These are phyloP conservation scores for Botrytis elliptica DNA, from an alignment of 2,329 filamentous ascomycete genomes.

Conservation along the genomic window DNA sequence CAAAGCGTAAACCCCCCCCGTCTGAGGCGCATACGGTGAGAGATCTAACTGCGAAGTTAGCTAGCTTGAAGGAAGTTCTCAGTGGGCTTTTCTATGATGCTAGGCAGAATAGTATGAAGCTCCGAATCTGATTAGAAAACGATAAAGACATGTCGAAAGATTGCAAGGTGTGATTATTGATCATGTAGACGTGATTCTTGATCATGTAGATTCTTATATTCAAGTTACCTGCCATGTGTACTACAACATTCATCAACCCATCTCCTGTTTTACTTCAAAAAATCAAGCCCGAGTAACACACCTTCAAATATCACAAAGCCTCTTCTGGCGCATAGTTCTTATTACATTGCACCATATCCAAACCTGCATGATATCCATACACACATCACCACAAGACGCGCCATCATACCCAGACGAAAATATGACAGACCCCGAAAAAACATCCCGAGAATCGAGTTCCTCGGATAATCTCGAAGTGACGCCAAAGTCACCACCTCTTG, in stretches of 20 bases:
- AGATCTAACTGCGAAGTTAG: neutral
- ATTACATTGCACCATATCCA: neutral
- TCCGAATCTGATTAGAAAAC: neutral
- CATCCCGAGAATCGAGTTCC: neutral
- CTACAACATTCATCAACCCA: neutral
- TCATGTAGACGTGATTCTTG: neutral
- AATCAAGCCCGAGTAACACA: neutral
- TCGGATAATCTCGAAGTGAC: neutral
- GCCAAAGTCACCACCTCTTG: neutral
- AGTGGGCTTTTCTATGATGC: neutral
- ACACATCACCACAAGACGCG: too few species aligned
- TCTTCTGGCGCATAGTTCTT: neutral
- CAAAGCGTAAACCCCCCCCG: neutral
- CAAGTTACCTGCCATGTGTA: neutral
- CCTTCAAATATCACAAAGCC: neutral
- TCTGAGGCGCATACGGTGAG: too few species aligned
- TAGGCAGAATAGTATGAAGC: neutral
- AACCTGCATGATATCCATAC: neutral
- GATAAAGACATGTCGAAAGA: neutral
- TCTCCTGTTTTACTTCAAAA: neutral
- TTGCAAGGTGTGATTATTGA: neutral
- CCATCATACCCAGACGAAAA: neutral
- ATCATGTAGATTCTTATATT: neutral
- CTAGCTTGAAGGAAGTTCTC: neutral
- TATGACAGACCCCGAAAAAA: neutral